Base-by-base conservation (phyloP, 2,329 filamentous ascomycete species). In the Ramularia collo-cygni region DNA sequence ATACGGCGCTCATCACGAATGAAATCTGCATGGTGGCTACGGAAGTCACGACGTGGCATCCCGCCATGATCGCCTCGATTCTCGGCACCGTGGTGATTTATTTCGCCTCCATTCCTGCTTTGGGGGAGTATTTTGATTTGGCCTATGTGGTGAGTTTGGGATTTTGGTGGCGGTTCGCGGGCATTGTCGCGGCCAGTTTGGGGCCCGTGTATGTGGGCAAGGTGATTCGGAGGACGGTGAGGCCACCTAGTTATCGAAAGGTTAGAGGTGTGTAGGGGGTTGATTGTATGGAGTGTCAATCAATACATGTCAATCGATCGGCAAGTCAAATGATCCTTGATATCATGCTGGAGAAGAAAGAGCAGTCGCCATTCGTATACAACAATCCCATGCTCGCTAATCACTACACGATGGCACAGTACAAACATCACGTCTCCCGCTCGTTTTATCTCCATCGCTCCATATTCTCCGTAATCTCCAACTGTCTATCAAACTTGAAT, bases 1-100 rank as follows among this genome's bases (percentile, higher is more conserved):
- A 95, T 60, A 93, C 90, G 0, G 87, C 88, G 1, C 76, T 98
- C 2, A 80, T 98, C 4, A 69, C 96, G 46, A 98, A 96, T 62
- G 92, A 98, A 62, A 75, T 98, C 44, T 76, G 93, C 54, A 98
- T 98, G 93, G 92, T 96, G 2, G 90, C 89, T 3, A 86, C 94
- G 43, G 85, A 95, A 60, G 85, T 98, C 54, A 95, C 87, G 3
- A 98, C 92, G 0, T 98, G 92, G 92, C 92, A 96, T 63, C 83
- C 83, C 28, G 73, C 90, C 47, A 96, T 96, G 89, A 81, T 94
- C 39, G 68, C 85, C 37, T 82, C 76, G 51, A 83, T 96, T 45
- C 57, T 95, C 4, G 89, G 86, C 10, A 98, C 92, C 0, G 81
- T 85, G 31, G 61, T 83, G 18, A 62, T 90, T n/a, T 98, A 85